Evolutionary conservation across 179 eudicot genomes (phyloP).

Genomic region (Dionaea muscipula): DNA sequence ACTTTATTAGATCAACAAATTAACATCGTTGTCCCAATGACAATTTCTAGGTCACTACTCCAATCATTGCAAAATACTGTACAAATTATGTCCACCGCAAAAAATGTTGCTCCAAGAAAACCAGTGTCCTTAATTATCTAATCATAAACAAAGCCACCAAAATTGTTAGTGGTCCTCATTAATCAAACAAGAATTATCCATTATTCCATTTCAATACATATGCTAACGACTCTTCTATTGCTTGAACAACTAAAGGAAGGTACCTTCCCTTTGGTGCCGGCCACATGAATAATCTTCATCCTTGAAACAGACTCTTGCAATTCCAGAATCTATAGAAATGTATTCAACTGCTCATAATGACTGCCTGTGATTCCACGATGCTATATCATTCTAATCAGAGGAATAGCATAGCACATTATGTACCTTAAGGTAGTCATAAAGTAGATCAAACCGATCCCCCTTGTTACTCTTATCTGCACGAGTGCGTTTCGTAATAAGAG

Average conservation of each 20-base stretch:
- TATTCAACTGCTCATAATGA: neutral
- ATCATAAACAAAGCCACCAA: too few relatives aligned
- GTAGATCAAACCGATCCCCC: conserved; percentile 62
- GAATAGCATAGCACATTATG: neutral
- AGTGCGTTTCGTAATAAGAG: conserved; percentile 67
- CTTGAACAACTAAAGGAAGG: neutral
- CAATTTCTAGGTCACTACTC: too few relatives aligned
- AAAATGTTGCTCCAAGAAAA: too few relatives aligned
- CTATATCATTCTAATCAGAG: neutral
- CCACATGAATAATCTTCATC: conserved; percentile 91
- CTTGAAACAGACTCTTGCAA: conserved; percentile 68
- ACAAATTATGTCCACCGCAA: too few relatives aligned
- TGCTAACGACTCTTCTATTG: too few relatives aligned
- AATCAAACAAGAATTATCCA: too few relatives aligned
- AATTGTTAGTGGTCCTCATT: too few relatives aligned
- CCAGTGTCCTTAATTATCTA: too few relatives aligned
- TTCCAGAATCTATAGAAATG: conserved; percentile 55
- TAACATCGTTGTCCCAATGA: too few relatives aligned
- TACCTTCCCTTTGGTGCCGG: conserved; percentile 99
- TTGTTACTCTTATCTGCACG: conserved; percentile 76
- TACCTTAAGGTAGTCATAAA: conserved; percentile 73
- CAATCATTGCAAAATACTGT: too few relatives aligned
- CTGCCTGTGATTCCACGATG: neutral
- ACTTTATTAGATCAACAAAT: too few relatives aligned
- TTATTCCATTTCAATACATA: too few relatives aligned